A percentile compares a stretch with the other conserved stretches of the same genome.
These are phyloP conservation scores for Porcisia deanei DNA, from an alignment of 208 protist genomes.

Conservation along the genomic window DNA sequence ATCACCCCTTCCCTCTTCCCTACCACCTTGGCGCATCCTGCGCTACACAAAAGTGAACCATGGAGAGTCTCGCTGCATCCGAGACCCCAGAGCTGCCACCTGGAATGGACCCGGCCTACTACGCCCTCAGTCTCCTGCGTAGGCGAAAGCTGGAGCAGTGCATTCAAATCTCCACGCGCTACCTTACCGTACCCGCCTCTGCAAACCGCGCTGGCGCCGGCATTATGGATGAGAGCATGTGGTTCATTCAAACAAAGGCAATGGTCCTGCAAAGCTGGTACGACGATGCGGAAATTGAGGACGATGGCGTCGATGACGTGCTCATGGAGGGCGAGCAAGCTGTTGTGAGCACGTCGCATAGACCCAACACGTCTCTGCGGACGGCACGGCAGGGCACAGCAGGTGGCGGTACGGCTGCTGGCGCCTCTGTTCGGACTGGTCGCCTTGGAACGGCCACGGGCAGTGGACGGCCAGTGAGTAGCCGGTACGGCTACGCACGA, in stretches of 20 bases:
- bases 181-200: conserved; percentile 44
- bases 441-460: conserved; percentile 38
- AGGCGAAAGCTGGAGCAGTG: conserved; percentile 86
- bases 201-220: conserved; percentile 1
- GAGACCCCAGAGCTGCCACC: conserved; percentile 38
- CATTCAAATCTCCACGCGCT: conserved; percentile 69
- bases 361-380: conserved; percentile 86
- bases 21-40: background rate
- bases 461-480: conserved; percentile 61
- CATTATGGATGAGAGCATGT: conserved; percentile 73
- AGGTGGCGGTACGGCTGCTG: conserved; percentile 15
- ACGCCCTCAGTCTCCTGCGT: conserved; percentile 87
- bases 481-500: conserved; percentile 80
- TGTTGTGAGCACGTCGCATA: conserved; percentile 75
- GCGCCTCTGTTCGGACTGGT: conserved; percentile 19
- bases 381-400: conserved; percentile 27
- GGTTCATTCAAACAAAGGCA: conserved; percentile 92
- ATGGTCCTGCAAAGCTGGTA: conserved; percentile 93
- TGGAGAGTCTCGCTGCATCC: conserved; percentile 3
- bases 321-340: conserved; percentile 93
- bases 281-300: conserved; percentile 96
- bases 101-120: conserved; percentile 91
- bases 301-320: conserved; percentile 92
- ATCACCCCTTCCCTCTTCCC: background rate
- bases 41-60: background rate